phyloP scores from a whole-genome alignment of 2,329 filamentous ascomycete genomes.

The Curvularia spicifera region DNA sequence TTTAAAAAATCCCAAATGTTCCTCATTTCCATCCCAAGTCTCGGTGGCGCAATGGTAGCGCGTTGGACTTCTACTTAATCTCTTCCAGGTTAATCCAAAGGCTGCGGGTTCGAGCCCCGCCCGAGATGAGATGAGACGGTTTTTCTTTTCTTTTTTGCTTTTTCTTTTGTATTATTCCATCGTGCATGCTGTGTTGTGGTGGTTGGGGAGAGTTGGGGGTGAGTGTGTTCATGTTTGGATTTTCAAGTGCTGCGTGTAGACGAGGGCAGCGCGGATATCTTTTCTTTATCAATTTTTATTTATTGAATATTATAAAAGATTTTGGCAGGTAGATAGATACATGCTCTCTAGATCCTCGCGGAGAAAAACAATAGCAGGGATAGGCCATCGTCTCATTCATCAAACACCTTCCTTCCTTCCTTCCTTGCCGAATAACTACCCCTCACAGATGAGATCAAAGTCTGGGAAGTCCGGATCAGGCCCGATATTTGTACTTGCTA shows the following conservation, averaged over 20 bases:
- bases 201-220: no score
- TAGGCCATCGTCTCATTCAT: not conserved
- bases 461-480: slow-evolving; percentile 48
- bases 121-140: slow-evolving; percentile 29
- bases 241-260: no score
- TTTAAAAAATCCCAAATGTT: slow-evolving; percentile 23
- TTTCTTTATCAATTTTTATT: not conserved
- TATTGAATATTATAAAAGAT: no score
- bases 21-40: slow-evolving; percentile 30
- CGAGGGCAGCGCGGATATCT: no score
- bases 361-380: no score
- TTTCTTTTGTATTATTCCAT: not conserved
- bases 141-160: slow-evolving; percentile 21
- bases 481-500: slow-evolving; percentile 44
- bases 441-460: slow-evolving; percentile 48
- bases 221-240: no score
- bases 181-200: no score
- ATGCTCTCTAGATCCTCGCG: no score
- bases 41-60: slow-evolving; percentile 46
- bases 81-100: slow-evolving; percentile 33
- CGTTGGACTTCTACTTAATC: slow-evolving; percentile 40
- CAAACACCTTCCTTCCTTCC: not conserved
- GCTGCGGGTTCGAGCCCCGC: slow-evolving; percentile 45
- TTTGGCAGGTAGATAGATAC: no score
- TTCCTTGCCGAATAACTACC: slow-evolving; percentile 1